phyloP scores from a whole-genome alignment of 495 filamentous ascomycete genomes.

The Margaritispora aquatica region DNA sequence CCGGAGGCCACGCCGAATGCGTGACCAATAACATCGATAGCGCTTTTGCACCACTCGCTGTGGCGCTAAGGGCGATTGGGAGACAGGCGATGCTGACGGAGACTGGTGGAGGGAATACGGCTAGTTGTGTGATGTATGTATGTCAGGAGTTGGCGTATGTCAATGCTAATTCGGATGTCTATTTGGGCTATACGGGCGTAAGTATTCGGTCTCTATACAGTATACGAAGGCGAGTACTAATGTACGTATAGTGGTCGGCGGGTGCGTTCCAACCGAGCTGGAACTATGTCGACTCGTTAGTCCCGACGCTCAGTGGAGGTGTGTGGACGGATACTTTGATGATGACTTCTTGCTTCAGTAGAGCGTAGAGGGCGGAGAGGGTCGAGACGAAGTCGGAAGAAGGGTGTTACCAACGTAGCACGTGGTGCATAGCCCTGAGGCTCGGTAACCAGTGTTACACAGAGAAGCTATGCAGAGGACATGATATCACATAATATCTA shows the following conservation, averaged over 20 bases:
- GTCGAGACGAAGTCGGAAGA: too few relatives aligned
- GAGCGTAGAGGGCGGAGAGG: not conserved
- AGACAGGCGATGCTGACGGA: slow-evolving; percentile 47
- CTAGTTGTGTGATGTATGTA: slow-evolving; percentile 7
- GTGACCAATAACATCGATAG: slow-evolving; percentile 40
- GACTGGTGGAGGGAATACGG: slow-evolving; percentile 45
- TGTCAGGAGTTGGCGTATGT: not conserved
- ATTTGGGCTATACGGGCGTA: not conserved
- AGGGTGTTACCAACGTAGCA: too few relatives aligned
- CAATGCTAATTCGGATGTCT: not conserved
- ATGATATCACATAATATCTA: too few relatives aligned
- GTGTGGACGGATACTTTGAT: not conserved
- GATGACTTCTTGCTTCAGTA: not conserved
- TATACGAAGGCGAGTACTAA: not conserved
- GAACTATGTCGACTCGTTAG: not conserved
- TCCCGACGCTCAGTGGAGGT: not conserved
- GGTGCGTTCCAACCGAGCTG: not conserved
- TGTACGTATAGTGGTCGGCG: not conserved
- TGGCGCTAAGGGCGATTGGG: slow-evolving; percentile 40
- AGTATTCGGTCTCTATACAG: not conserved
- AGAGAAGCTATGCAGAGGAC: too few relatives aligned
- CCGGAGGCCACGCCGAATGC: slow-evolving; percentile 45
- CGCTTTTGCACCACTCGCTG: slow-evolving; percentile 38
- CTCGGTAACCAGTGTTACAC: too few relatives aligned
- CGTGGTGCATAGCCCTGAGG: too few relatives aligned